Conservation (phyloP, 345 rosid species). For the Hypericum perforatum region DNA sequence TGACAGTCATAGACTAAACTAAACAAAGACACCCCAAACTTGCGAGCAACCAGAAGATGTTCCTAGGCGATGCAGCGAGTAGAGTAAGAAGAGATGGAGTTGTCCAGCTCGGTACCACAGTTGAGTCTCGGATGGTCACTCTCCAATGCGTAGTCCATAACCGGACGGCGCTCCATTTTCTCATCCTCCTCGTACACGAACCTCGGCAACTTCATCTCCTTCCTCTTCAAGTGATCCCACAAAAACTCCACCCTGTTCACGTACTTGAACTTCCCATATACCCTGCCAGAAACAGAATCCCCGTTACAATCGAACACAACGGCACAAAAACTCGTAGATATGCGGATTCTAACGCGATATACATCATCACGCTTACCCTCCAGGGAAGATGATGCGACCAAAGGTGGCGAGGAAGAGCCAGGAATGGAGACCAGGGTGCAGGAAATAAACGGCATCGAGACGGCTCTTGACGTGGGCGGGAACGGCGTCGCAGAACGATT, state of each 20-base stretch:
- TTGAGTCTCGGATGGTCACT: constrained; percentile 45
- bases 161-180: constrained; percentile 35
- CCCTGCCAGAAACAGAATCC: constrained; percentile 16
- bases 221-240: constrained; percentile 56
- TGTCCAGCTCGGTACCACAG: constrained; percentile 19
- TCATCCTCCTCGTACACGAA: constrained; percentile 50
- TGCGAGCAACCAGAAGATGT: neutral
- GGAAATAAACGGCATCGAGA: constrained; percentile 38
- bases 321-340: too few species aligned
- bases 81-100: constrained; percentile 30
- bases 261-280: constrained; percentile 44
- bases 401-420: constrained; percentile 58
- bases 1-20: too few species aligned
- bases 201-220: constrained; percentile 52
- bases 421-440: constrained; percentile 47
- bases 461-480: constrained; percentile 29
- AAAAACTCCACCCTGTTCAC: constrained; percentile 45
- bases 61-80: constrained; percentile 46
- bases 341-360: too few species aligned
- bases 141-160: constrained; percentile 50
- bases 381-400: constrained; percentile 44
- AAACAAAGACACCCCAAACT: too few species aligned
- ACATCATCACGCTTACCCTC: constrained; percentile 40
- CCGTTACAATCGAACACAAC: too few species aligned
- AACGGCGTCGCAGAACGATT: constrained; percentile 37